Conservation (phyloP, 495 filamentous ascomycete genomes). For the Penicillium egyptiacum region DNA sequence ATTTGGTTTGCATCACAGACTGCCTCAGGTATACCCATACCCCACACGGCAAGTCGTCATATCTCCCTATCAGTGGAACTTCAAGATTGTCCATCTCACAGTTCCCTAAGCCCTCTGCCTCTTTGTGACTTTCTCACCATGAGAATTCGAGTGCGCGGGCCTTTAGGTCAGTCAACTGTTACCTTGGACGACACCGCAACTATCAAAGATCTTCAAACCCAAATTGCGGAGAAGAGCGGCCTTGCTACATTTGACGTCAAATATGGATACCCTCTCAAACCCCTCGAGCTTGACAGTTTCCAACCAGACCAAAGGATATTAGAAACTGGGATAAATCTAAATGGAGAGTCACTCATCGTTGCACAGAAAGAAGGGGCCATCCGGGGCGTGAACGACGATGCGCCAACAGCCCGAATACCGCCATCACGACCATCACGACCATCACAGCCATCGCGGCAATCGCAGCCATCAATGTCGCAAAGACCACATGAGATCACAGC, state of each 20-base stretch:
- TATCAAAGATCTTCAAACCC: constrained; percentile 57
- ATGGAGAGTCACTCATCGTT: constrained; percentile 82
- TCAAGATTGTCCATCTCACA: neutral
- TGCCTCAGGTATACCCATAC: constrained; percentile 1
- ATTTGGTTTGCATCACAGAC: neutral
- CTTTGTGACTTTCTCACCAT: constrained; percentile 36
- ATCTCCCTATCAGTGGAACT: constrained; percentile 14
- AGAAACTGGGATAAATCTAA: constrained; percentile 64
- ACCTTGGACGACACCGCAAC: constrained; percentile 64
- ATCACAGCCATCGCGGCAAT: constrained; percentile 18
- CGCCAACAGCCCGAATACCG: constrained; percentile 19
- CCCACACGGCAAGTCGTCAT: constrained; percentile 21
- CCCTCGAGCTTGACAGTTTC: constrained; percentile 58
- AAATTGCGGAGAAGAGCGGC: constrained; percentile 57
- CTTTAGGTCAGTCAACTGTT: constrained; percentile 61
- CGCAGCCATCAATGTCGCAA: constrained; percentile 23
- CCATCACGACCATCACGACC: constrained; percentile 20
- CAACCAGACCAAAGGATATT: constrained; percentile 46
- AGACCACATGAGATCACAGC: constrained; percentile 18
- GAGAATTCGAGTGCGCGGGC: constrained; percentile 63
- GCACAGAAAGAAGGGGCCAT: constrained; percentile 42
- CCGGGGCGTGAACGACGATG: constrained; percentile 18
- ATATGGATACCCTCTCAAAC: constrained; percentile 76
- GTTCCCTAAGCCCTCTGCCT: neutral
- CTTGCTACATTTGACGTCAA: constrained; percentile 67